Evolutionary conservation across 306 rosid species (phyloP), one percentile per base, ranked within the genome.

Genomic region (Ziziphus jujuba): DNA sequence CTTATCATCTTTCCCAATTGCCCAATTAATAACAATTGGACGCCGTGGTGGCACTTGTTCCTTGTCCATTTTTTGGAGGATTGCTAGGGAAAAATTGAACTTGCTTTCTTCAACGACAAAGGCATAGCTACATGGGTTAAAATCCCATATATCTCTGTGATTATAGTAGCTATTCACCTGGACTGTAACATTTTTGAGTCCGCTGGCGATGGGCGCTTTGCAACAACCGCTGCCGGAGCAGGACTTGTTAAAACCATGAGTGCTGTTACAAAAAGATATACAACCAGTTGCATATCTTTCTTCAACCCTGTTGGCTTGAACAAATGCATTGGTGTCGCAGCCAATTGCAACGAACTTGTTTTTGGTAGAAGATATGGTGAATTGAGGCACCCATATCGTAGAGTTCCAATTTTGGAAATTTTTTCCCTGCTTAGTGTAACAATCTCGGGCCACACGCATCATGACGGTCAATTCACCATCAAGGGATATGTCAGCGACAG

Each of bases 201-300:
- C 76, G 0, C 25, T 16, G 0, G 85, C 80, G 16, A 84, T 65
- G 0, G 34, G 3, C 22, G 70, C 33, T 50, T 78, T 69, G 56
- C 90, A 82, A 48, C 88, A 84, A 2, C 88, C 88, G 0, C 34
- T 22, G 11, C 85, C 87, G 0, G 71, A 60, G 51, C 90, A 87
- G 0, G 71, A 2, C 5, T 72, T 72, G 2, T 74, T 23, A 2
- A 59, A 44, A 5, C 28, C 44, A 0, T 6, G 16, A 4, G 7
- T 60, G 2, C 36, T 56, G 7, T 10, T 28, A 36, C 43, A 85
- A 0, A 2, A 0, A 4, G 87, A 59, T 4, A 38, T 0, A 22
- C 93, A 87, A 2, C 69, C 88, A 1, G 69, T 70, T 1, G n/a
- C 45, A 50, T 58, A 81, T 16, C 8, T 44, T 0, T 53, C 57